Conservation (phyloP, 208 protist species). For the Trypanosoma cruzi region DNA sequence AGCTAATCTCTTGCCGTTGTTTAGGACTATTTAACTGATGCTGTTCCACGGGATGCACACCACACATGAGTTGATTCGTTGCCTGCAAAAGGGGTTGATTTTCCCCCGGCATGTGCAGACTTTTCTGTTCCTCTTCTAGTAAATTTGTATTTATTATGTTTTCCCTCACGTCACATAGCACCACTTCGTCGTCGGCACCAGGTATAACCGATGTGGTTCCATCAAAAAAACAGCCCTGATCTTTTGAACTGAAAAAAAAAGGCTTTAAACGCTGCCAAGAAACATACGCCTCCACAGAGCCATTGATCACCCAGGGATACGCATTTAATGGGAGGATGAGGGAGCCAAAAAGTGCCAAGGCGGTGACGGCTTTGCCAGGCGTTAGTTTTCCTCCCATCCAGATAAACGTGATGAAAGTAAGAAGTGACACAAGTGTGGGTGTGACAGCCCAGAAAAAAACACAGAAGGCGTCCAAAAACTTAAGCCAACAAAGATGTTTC, state of each 20-base stretch:
- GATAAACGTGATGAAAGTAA: slow-evolving; percentile 35
- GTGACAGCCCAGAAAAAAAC: slow-evolving; percentile 41
- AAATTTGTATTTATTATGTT: not conserved
- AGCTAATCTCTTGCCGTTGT: not conserved
- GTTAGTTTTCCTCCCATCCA: slow-evolving; percentile 31
- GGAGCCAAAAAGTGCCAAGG: slow-evolving; percentile 28
- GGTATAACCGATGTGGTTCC: not conserved
- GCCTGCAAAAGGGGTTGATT: slow-evolving; percentile 1
- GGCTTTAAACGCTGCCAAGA: slow-evolving; percentile 26
- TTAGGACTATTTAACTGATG: not conserved
- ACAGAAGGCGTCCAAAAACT: slow-evolving; percentile 37
- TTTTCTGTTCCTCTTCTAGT: not conserved
- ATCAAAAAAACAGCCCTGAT: not conserved
- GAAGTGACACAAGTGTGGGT: slow-evolving; percentile 34
- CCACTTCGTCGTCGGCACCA: too few relatives aligned
- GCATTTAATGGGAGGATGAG: slow-evolving; percentile 36
- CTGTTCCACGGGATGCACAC: not conserved
- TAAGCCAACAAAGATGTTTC: slow-evolving; percentile 31
- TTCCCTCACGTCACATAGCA: not conserved
- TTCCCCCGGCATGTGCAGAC: not conserved
- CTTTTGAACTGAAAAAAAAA: slow-evolving; percentile 3
- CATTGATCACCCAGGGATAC: slow-evolving; percentile 39
- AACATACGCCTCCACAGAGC: slow-evolving; percentile 33
- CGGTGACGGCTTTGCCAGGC: slow-evolving; percentile 29
- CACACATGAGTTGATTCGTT: not conserved